Evolutionary conservation across 176 grass and related monocot genomes (phyloP), one percentile per base, ranked within the genome.

Genomic region (Aegilops bicornis): DNA sequence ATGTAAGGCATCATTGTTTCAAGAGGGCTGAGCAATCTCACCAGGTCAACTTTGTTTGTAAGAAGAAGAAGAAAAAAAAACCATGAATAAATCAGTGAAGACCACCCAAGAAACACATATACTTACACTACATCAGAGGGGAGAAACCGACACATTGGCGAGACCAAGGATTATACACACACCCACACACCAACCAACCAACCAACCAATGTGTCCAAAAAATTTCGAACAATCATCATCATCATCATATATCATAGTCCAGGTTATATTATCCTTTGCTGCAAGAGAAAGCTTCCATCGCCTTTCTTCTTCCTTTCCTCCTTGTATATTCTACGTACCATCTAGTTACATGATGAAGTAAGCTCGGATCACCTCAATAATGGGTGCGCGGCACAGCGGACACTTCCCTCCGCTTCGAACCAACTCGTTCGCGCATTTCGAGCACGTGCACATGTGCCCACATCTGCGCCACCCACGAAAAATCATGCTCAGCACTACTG

Each of bases 371-470:
- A 94, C 94, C 92, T 99, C 97, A 16, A 99, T 86, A 72, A 99
- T 99, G 80, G 97, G 97, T 11, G 97, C 97, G 1, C 92, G 93
- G 85, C 97, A 99, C 83, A 99, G 63, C 6, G 97, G 97, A 64
- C 97, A 99, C 79, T 99, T 99, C 19, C 90, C 97, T 82, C 97
- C 92, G 0, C 79, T 80, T 19, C 92, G 85, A 69, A 96, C 88
- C 79, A 99, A 80, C 63, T 96, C 97, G 19, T 99, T 94, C 0
- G 97, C 97, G 24, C 97, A 99, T 87, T 94, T 96, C 10, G 90
- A 92, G 67, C 97, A 99, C 24, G 97, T 99, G 80, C 97, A 99
- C 97, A 99, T 99, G 88, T 99, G 97, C 70, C 97, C 97, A 39
- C 97, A 99, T 92, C 97, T 99, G 83, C 27, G 58, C 74, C 25